Conservation (phyloP, 495 filamentous ascomycete species). For the Xanthoparmelia taractica region DNA sequence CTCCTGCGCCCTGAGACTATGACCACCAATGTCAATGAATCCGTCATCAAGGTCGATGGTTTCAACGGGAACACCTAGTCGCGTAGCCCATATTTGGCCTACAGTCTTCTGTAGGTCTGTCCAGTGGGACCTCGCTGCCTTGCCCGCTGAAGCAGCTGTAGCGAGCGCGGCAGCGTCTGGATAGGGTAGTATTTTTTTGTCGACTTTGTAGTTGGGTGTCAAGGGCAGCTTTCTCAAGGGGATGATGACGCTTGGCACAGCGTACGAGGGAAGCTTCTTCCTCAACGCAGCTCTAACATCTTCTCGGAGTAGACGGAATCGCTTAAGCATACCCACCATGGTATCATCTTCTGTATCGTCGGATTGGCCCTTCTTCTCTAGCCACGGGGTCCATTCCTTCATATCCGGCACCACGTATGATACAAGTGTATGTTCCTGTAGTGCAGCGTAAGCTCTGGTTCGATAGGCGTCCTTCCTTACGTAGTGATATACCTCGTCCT, state of each 20-base stretch:
- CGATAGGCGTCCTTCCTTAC: not conserved
- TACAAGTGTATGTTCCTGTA: slow-evolving; percentile 67
- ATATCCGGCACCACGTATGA: slow-evolving; percentile 86
- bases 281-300: slow-evolving; percentile 70
- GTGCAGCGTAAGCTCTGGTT: no score
- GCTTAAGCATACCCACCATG: slow-evolving; percentile 55
- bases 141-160: slow-evolving; percentile 38
- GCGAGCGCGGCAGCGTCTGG: slow-evolving; percentile 63
- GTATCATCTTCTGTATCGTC: slow-evolving; percentile 37
- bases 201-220: slow-evolving; percentile 72
- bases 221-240: slow-evolving; percentile 53
- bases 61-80: slow-evolving; percentile 38
- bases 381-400: slow-evolving; percentile 61
- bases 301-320: slow-evolving; percentile 59
- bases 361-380: slow-evolving; percentile 46
- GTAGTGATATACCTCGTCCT: slow-evolving; percentile 49
- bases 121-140: slow-evolving; percentile 36
- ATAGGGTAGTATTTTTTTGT: slow-evolving; percentile 85
- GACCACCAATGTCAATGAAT: slow-evolving; percentile 86
- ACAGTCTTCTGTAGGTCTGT: slow-evolving; percentile 60
- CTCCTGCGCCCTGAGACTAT: slow-evolving; percentile 80
- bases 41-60: slow-evolving; percentile 54
- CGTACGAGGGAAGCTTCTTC: slow-evolving; percentile 68
- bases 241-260: slow-evolving; percentile 74
- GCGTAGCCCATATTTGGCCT: slow-evolving; percentile 60